These are phyloP conservation scores for Ceratobasidium sp. DNA, from an alignment of 1,284 basidiomycete species.

Conservation along the genomic window DNA sequence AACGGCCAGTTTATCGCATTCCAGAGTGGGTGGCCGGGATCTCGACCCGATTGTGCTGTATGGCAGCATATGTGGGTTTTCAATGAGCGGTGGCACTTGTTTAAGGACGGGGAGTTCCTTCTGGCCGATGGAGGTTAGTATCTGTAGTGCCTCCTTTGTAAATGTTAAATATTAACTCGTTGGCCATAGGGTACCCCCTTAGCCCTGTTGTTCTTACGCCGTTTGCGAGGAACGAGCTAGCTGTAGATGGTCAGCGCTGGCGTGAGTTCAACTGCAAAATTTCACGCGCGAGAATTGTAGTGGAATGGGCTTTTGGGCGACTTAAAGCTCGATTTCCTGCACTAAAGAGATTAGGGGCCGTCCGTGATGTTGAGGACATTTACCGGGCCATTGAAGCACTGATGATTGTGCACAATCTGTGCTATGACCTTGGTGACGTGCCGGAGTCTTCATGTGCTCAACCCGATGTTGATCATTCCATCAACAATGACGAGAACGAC, in stretches of 20 bases:
- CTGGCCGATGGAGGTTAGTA: constrained; percentile 4
- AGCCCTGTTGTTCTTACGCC: not conserved
- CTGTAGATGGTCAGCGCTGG: not conserved
- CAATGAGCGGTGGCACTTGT: not conserved
- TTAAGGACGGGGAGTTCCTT: not conserved
- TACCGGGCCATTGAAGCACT: constrained; percentile 1
- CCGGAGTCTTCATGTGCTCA: not conserved
- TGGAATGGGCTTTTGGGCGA: constrained; percentile 2
- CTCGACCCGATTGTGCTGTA: not conserved
- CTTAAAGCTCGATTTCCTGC: not conserved
- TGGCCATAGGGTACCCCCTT: not conserved
- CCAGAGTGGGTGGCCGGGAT: constrained; percentile 4
- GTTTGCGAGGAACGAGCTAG: not conserved
- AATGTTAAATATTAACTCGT: not conserved
- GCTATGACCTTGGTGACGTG: not conserved
- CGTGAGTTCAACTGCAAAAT: not conserved
- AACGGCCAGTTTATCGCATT: not conserved
- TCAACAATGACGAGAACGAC: not conserved
- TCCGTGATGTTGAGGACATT: not conserved
- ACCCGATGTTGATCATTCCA: too few species aligned
- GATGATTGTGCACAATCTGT: not conserved
- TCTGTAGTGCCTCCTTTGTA: too few species aligned
- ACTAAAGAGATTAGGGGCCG: not conserved
- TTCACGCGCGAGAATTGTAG: not conserved
- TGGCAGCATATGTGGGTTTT: constrained; percentile 1